Percentiles rank a stretch among this genome's conserved stretches.
These are phyloP conservation scores for Cinchona pubescens DNA, from an alignment of 257 asterid species.

Conservation along the genomic window DNA sequence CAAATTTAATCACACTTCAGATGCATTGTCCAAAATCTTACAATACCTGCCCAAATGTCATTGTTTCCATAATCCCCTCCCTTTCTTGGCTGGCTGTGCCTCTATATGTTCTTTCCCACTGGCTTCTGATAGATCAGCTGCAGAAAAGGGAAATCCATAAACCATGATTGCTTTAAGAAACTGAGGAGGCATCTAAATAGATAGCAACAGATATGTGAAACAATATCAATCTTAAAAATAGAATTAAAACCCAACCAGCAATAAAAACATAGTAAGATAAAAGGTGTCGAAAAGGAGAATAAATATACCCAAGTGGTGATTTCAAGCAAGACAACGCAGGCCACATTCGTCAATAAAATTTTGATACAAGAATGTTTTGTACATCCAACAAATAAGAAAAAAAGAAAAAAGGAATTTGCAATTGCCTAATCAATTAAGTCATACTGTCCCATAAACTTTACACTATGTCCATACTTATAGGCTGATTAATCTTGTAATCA, in stretches of 20 bases:
- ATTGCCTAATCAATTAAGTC: neutral
- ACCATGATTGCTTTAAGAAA: neutral
- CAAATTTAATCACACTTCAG: neutral
- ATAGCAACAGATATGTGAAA: neutral
- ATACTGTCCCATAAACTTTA: neutral
- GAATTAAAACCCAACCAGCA: neutral
- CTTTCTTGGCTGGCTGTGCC: conserved; percentile 60
- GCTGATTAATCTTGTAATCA: neutral
- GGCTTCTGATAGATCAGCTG: conserved; percentile 65
- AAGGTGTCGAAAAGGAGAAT: neutral
- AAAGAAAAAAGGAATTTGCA: neutral
- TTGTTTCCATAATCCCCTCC: conserved; percentile 76
- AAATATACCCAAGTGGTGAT: neutral
- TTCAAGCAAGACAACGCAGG: neutral
- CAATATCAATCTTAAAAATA: neutral
- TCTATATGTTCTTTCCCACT: conserved; percentile 66
- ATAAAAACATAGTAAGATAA: neutral
- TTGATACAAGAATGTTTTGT: neutral
- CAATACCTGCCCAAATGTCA: conserved; percentile 20
- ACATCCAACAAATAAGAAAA: neutral
- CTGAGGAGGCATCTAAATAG: neutral
- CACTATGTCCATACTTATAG: no score
- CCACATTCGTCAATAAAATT: neutral
- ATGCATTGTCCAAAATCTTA: neutral
- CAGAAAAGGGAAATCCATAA: conserved; percentile 16